A percentile compares a stretch with the other conserved stretches of the same genome.
Evolutionary conservation across 495 filamentous ascomycete genomes (phyloP).

Genomic region (Penicillium maclennaniae): DNA sequence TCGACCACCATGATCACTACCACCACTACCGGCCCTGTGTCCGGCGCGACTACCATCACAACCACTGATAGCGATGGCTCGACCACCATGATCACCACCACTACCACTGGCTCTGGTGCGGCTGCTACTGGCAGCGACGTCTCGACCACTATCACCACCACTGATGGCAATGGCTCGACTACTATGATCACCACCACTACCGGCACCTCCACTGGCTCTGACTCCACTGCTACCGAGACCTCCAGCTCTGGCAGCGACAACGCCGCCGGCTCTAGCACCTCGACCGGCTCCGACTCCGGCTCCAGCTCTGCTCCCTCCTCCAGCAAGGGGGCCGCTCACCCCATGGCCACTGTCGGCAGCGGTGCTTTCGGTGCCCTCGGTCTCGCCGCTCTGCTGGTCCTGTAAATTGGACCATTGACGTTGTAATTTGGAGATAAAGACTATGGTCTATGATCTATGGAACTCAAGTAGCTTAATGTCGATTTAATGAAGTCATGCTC

Average conservation of each 20-base stretch:
- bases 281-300: constrained; percentile 1
- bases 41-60: constrained; percentile 1
- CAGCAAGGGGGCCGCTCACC: constrained; percentile 29
- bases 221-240: constrained; percentile 15
- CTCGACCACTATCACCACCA: constrained; percentile 12
- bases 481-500: constrained; percentile 24
- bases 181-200: constrained; percentile 13
- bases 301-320: constrained; percentile 23
- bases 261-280: constrained; percentile 3
- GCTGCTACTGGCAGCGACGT: not conserved
- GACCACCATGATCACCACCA: not conserved
- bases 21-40: constrained; percentile 3
- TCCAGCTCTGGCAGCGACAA: constrained; percentile 1
- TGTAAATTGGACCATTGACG: constrained; percentile 23
- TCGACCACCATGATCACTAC: not conserved
- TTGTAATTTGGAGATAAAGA: not conserved
- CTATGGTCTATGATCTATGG: constrained; percentile 2
- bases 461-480: constrained; percentile 15
- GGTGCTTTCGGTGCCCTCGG: constrained; percentile 37
- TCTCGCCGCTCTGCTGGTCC: constrained; percentile 38
- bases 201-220: constrained; percentile 17
- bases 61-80: constrained; percentile 11
- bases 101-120: not conserved
- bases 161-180: constrained; percentile 1
- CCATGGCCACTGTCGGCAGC: constrained; percentile 33